Percentiles rank a stretch among this genome's conserved stretches.
Conservation (phyloP, 1,139 yeast species). For the Debaryomyces psychrophilus region DNA sequence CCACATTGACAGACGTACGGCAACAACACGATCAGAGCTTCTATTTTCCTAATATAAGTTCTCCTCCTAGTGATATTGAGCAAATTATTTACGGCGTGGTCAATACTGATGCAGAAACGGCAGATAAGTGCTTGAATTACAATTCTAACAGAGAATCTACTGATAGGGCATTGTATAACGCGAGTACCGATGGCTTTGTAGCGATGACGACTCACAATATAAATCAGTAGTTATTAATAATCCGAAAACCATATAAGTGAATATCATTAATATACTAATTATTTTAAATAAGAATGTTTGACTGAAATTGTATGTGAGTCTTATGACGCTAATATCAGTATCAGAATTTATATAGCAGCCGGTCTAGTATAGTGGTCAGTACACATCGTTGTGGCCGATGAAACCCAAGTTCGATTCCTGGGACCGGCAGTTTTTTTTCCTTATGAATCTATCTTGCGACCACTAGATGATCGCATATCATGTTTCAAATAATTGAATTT, state of each 20-base stretch:
- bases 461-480: neutral
- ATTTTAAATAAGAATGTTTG: neutral
- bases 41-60: slow-evolving; percentile 1
- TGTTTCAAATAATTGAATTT: neutral
- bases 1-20: slow-evolving; percentile 7
- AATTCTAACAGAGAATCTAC: slow-evolving; percentile 9
- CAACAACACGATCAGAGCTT: slow-evolving; percentile 2
- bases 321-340: too few species aligned
- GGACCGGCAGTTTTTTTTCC: slow-evolving; percentile 43
- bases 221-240: neutral
- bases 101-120: neutral
- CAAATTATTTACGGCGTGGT: slow-evolving; percentile 7
- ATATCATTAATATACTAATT: slow-evolving; percentile 2
- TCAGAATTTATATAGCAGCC: too few species aligned
- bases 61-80: slow-evolving; percentile 8
- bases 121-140: neutral
- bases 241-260: neutral
- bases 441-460: slow-evolving; percentile 2
- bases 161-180: slow-evolving; percentile 12
- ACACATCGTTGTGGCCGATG: slow-evolving; percentile 52
- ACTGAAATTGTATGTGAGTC: neutral
- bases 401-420: slow-evolving; percentile 52
- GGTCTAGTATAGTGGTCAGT: slow-evolving; percentile 50
- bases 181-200: slow-evolving; percentile 11
- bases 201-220: slow-evolving; percentile 14